These are phyloP conservation scores for Albizia julibrissin DNA, from an alignment of 306 rosid species.

Conservation along the genomic window DNA sequence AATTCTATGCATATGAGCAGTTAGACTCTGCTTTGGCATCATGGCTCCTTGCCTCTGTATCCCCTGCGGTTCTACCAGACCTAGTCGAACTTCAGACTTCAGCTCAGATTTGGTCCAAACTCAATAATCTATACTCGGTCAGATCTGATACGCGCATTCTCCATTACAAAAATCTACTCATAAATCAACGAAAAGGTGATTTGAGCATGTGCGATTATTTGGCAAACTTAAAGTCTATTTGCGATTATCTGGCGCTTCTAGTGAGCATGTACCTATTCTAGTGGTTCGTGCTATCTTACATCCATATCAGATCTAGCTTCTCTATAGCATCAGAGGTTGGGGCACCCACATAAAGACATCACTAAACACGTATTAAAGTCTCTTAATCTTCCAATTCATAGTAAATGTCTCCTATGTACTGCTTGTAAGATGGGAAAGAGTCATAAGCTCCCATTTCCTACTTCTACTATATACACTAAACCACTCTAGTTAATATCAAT, in stretches of 20 bases:
- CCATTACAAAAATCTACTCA: background rate
- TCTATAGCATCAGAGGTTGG: too few relatives aligned
- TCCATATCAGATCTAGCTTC: too few relatives aligned
- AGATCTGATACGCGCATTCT: background rate
- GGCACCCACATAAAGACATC: too few relatives aligned
- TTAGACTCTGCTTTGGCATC: background rate
- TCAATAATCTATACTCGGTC: rapidly evolving
- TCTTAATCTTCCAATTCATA: too few relatives aligned
- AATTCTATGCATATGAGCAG: background rate
- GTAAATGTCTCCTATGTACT: too few relatives aligned
- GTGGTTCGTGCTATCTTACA: too few relatives aligned
- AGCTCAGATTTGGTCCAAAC: background rate
- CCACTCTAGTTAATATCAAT: too few relatives aligned
- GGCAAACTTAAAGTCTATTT: background rate
- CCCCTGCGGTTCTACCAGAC: background rate
- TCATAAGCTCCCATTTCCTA: too few relatives aligned
- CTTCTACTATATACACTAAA: too few relatives aligned
- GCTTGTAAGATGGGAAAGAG: too few relatives aligned
- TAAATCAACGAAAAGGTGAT: background rate
- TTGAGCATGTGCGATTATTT: background rate
- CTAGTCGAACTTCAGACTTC: background rate
- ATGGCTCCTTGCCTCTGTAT: background rate
- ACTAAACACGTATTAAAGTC: too few relatives aligned
- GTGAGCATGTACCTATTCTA: too few relatives aligned
- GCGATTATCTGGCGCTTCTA: background rate